These are phyloP conservation scores for Macrotyloma uniflorum DNA, from an alignment of 306 rosid species.

Conservation along the genomic window DNA sequence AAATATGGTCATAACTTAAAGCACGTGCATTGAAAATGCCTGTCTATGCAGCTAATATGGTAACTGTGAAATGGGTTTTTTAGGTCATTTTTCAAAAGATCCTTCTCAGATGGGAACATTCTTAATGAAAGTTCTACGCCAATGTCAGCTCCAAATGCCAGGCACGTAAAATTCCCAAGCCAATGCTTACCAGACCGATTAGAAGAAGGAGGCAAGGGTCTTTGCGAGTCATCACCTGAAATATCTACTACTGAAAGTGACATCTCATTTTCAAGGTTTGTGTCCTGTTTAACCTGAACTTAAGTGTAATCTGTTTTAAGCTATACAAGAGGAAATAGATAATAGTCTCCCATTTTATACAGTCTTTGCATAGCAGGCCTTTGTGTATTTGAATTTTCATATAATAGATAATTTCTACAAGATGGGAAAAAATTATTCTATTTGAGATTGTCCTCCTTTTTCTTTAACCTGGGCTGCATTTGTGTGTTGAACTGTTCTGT, in stretches of 20 bases:
- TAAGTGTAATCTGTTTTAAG: slow-evolving; percentile 14
- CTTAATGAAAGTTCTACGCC: slow-evolving; percentile 66
- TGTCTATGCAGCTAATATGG: slow-evolving; percentile 3
- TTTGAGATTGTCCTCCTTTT: background rate
- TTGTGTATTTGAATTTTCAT: slow-evolving; percentile 21
- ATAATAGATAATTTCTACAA: slow-evolving; percentile 8
- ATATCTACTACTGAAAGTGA: slow-evolving; percentile 76
- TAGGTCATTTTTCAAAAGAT: slow-evolving; percentile 74
- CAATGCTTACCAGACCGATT: slow-evolving; percentile 48
- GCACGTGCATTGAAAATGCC: background rate
- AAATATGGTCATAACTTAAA: slow-evolving; percentile 26
- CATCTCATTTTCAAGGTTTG: slow-evolving; percentile 79
- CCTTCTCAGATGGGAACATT: slow-evolving; percentile 89
- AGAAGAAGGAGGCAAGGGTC: slow-evolving; percentile 56
- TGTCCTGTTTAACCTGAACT: slow-evolving; percentile 23
- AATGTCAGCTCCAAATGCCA: slow-evolving; percentile 54
- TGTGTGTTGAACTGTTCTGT: background rate
- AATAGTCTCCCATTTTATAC: slow-evolving; percentile 19
- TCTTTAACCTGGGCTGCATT: slow-evolving; percentile 1
- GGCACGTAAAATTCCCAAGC: slow-evolving; percentile 50
- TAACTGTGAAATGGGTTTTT: slow-evolving; percentile 18
- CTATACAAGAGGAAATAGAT: slow-evolving; percentile 20
- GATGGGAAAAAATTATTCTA: slow-evolving; percentile 7
- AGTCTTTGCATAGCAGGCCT: background rate
- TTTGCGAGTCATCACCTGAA: slow-evolving; percentile 83